Evolutionary conservation across 768 basidiomycete genomes (phyloP).

Genomic region (Russula earlei): DNA sequence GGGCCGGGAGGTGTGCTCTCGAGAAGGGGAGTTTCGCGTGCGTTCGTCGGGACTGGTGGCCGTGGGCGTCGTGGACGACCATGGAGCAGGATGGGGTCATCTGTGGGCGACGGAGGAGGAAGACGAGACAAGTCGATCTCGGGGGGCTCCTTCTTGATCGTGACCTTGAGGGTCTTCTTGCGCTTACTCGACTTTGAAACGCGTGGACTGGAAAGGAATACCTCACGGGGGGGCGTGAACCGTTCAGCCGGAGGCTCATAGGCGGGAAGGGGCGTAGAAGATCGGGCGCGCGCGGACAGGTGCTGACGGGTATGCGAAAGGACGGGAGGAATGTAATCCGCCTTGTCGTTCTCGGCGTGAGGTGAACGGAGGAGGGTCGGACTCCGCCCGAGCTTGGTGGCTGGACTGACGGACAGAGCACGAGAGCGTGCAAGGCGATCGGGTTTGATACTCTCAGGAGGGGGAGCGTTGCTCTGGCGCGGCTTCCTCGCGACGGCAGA

Average conservation of each 20-base stretch:
- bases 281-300: conserved; percentile 29
- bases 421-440: conserved; percentile 21
- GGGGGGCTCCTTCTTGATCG: conserved; percentile 55
- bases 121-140: conserved; percentile 49
- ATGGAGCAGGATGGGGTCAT: conserved; percentile 62
- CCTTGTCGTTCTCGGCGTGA: conserved; percentile 38
- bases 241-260: conserved; percentile 60
- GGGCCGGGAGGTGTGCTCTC: conserved; percentile 26
- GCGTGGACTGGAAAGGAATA: conserved; percentile 32
- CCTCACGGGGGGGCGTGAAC: conserved; percentile 64
- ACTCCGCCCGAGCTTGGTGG: conserved; percentile 25
- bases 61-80: conserved; percentile 29
- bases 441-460: conserved; percentile 21
- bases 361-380: conserved; percentile 31
- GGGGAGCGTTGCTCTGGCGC: conserved; percentile 20
- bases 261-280: conserved; percentile 43
- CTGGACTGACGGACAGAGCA: conserved; percentile 19
- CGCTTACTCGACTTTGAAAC: conserved; percentile 34
- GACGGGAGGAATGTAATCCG: conserved; percentile 37
- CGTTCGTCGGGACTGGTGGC: conserved; percentile 24
- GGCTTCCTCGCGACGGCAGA: conserved; percentile 1
- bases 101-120: conserved; percentile 62
- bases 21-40: conserved; percentile 32
- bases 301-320: conserved; percentile 23
- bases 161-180: conserved; percentile 25